Conservation (phyloP, 2,329 filamentous ascomycete genomes). For the Pseudocercospora macadamiae region DNA sequence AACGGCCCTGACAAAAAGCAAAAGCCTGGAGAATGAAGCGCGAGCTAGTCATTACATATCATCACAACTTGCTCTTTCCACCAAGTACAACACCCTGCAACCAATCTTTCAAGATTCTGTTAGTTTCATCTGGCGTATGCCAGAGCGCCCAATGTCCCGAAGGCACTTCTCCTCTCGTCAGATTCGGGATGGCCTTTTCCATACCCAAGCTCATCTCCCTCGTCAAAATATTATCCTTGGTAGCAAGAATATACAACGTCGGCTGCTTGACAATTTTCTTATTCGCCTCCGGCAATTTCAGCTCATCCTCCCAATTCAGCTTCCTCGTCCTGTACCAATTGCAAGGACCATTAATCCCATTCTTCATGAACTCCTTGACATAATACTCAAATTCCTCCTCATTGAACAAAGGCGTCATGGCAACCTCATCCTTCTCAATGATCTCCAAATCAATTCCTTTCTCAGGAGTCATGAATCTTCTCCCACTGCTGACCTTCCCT, state of each 20-base stretch:
- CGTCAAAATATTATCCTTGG: slow-evolving; percentile 71
- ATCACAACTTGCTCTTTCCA: slow-evolving; percentile 49
- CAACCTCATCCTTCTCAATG: slow-evolving; percentile 46
- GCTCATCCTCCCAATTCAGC: slow-evolving; percentile 78
- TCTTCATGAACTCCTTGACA: slow-evolving; percentile 67
- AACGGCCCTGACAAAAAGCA: too few relatives aligned
- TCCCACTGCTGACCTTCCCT: slow-evolving; percentile 59
- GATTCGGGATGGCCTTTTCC: slow-evolving; percentile 65
- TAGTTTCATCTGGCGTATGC: slow-evolving; percentile 72
- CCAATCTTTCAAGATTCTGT: slow-evolving; percentile 69
- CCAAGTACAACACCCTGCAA: slow-evolving; percentile 59
- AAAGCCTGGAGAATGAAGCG: too few relatives aligned
- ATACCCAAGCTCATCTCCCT: slow-evolving; percentile 72
- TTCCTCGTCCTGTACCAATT: slow-evolving; percentile 70
- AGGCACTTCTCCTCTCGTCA: slow-evolving; percentile 68
- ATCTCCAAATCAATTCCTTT: slow-evolving; percentile 67
- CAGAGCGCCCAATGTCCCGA: slow-evolving; percentile 82
- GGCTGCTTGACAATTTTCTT: slow-evolving; percentile 47
- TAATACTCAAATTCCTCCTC: slow-evolving; percentile 78
- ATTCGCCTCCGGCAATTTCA: slow-evolving; percentile 31
- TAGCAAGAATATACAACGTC: slow-evolving; percentile 74
- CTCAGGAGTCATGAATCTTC: slow-evolving; percentile 60
- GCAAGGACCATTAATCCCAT: slow-evolving; percentile 75
- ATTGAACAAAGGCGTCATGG: slow-evolving; percentile 61
- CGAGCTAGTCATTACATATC: background rate